phyloP scores from a whole-genome alignment of 257 asterid genomes.

The Nicotiana knightiana region DNA sequence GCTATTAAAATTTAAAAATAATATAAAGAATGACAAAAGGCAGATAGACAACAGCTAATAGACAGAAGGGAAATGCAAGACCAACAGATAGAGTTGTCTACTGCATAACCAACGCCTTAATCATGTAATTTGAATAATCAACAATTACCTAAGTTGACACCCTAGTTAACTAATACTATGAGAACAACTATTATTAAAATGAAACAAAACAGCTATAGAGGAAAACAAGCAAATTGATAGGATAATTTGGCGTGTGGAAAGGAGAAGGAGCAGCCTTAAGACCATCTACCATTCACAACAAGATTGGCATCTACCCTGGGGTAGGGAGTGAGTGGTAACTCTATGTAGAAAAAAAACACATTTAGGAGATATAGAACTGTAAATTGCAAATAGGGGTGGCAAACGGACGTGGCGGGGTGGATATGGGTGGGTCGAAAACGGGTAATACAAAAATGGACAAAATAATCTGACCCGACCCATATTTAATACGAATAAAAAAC shows the following conservation, averaged over 20 bases:
- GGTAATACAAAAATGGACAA: no score
- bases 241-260: not conserved
- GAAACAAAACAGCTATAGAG: not conserved
- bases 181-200: not conserved
- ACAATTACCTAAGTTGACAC: not conserved
- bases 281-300: not conserved
- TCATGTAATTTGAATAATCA: not conserved
- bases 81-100: not conserved
- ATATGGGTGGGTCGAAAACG: not conserved
- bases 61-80: constrained; percentile 1
- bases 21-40: not conserved
- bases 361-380: not conserved
- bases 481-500: no score
- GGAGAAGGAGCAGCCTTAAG: not conserved
- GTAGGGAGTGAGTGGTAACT: not conserved
- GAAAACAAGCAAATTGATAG: not conserved
- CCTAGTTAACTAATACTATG: not conserved
- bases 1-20: not conserved
- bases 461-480: no score
- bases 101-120: not conserved
- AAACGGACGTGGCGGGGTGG: no score
- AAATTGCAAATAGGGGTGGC: not conserved
- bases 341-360: not conserved
- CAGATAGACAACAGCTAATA: not conserved
- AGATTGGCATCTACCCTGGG: not conserved